Evolutionary conservation across 2,329 filamentous ascomycete species (phyloP).

Genomic region (Parafenestella ontariensis): DNA sequence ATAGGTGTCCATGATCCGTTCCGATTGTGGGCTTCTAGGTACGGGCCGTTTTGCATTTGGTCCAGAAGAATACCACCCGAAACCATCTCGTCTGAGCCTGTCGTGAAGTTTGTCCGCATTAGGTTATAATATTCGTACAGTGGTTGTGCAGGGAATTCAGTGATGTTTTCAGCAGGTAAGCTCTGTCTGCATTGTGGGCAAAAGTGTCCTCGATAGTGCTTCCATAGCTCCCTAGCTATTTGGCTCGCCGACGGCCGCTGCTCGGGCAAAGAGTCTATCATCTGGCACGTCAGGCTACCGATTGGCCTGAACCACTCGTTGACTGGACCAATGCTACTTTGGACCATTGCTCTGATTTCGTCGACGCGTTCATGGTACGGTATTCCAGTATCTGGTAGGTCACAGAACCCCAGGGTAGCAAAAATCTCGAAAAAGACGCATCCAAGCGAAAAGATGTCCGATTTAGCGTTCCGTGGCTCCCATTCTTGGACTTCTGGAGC

Average conservation of each 20-base stretch:
- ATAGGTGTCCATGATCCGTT: background rate
- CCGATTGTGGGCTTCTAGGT: background rate
- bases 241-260: background rate
- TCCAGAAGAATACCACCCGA: background rate
- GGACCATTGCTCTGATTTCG: background rate
- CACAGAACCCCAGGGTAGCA: background rate
- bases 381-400: background rate
- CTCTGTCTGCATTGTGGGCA: background rate
- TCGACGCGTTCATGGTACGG: constrained; percentile 1
- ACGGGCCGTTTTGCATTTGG: background rate
- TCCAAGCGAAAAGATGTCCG: constrained; percentile 26
- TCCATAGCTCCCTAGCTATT: background rate
- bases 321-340: background rate
- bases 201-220: background rate
- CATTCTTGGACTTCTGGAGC: constrained; percentile 22
- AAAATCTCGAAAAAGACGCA: constrained; percentile 27
- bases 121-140: background rate
- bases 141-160: background rate
- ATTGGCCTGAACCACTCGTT: background rate
- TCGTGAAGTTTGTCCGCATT: background rate
- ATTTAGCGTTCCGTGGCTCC: constrained; percentile 9
- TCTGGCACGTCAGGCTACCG: background rate
- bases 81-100: background rate
- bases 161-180: background rate
- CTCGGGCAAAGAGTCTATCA: background rate